phyloP scores from a whole-genome alignment of 1,284 basidiomycete species.

The Puccinia polysora region DNA sequence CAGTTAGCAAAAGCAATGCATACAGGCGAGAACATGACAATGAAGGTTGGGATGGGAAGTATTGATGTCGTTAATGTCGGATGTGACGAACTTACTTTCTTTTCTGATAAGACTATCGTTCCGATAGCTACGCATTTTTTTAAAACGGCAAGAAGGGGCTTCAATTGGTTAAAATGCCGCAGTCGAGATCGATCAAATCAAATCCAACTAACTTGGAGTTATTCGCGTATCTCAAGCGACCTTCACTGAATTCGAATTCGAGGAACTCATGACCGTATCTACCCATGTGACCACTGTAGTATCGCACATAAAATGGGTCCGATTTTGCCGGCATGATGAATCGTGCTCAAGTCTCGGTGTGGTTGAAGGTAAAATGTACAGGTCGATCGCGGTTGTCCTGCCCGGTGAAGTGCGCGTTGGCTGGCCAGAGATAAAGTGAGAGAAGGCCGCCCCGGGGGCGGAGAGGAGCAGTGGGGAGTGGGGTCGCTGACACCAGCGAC shows the following conservation, averaged over 20 bases:
- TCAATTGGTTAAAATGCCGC: background rate
- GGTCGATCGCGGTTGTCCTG: too few species aligned
- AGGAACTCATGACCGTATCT: slow-evolving; percentile 63
- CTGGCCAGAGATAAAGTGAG: too few species aligned
- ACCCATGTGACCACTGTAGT: slow-evolving; percentile 38
- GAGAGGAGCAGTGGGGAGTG: too few species aligned
- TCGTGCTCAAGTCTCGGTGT: too few species aligned
- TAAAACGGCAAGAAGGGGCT: too few species aligned
- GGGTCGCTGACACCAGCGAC: too few species aligned
- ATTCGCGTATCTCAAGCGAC: slow-evolving; percentile 93
- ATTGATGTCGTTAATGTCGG: too few species aligned
- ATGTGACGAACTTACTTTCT: slow-evolving; percentile 68
- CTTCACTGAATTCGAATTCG: slow-evolving; percentile 96
- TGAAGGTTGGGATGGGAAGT: background rate
- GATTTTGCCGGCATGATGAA: slow-evolving; percentile 28
- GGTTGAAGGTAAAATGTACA: too few species aligned
- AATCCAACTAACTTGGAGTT: slow-evolving; percentile 69
- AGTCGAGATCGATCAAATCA: background rate
- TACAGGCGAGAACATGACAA: background rate
- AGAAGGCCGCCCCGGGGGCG: too few species aligned
- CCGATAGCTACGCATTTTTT: slow-evolving; percentile 61
- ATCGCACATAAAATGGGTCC: slow-evolving; percentile 38
- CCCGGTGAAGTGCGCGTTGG: too few species aligned
- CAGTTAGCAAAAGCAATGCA: background rate
- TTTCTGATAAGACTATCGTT: slow-evolving; percentile 95